Conservation (phyloP, 495 filamentous ascomycete genomes). For the Jackrogersella multiformis region DNA sequence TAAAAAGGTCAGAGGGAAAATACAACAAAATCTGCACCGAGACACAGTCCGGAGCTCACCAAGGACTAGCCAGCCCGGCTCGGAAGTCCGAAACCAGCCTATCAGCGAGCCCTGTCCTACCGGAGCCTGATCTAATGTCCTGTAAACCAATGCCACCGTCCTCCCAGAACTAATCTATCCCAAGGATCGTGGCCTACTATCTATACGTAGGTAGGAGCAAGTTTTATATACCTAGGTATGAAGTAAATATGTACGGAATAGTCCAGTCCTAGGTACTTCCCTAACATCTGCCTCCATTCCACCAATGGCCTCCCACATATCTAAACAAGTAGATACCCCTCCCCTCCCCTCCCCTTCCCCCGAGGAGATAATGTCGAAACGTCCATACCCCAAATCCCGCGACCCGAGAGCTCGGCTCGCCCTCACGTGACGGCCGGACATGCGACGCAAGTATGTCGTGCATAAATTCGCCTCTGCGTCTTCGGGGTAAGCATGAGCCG, state of each 20-base stretch:
- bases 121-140: constrained; percentile 8
- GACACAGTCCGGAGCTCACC: too few relatives aligned
- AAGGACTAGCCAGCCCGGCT: background rate
- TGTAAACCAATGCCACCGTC: background rate
- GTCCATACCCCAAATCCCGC: too few relatives aligned
- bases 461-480: constrained; percentile 24
- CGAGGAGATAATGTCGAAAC: too few relatives aligned
- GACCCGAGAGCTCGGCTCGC: constrained; percentile 2
- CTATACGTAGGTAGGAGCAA: background rate
- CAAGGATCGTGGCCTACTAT: background rate
- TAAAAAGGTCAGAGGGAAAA: too few relatives aligned
- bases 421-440: constrained; percentile 46
- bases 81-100: background rate
- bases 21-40: background rate
- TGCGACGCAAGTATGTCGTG: constrained; percentile 54
- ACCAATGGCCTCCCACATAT: background rate
- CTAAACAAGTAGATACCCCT: background rate
- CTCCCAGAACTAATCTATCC: background rate
- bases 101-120: constrained; percentile 11
- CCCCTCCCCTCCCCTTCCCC: background rate
- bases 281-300: too few relatives aligned
- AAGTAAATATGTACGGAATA: too few relatives aligned
- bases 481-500: constrained; percentile 1
- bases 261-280: too few relatives aligned
- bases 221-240: background rate